These are phyloP conservation scores for Yamadazyma blattariae DNA, from an alignment of 1,139 yeast genomes.

Conservation along the genomic window DNA sequence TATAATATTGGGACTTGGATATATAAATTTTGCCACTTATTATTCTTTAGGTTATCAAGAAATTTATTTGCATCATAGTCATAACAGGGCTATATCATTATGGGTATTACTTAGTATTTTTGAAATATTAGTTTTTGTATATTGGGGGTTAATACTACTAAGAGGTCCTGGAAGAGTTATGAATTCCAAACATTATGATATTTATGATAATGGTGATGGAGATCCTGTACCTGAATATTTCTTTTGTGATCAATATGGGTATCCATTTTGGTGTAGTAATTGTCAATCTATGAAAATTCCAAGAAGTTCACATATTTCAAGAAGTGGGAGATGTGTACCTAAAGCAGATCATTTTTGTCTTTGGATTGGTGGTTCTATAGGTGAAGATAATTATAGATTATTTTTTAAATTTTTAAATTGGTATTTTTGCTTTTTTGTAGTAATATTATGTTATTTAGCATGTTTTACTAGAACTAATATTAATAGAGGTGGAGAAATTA, in stretches of 20 bases:
- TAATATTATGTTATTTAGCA: constrained; percentile 23
- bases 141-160: constrained; percentile 29
- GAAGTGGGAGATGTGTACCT: constrained; percentile 45
- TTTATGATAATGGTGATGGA: constrained; percentile 18
- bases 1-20: constrained; percentile 17
- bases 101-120: constrained; percentile 32
- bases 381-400: constrained; percentile 49
- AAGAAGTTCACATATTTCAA: constrained; percentile 56
- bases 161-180: constrained; percentile 37
- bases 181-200: constrained; percentile 23
- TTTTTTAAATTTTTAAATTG: constrained; percentile 49
- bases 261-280: constrained; percentile 57
- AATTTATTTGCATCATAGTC: constrained; percentile 28
- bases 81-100: constrained; percentile 30
- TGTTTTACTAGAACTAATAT: constrained; percentile 25
- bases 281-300: constrained; percentile 54
- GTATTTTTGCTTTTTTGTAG: constrained; percentile 29
- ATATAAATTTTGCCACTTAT: constrained; percentile 30
- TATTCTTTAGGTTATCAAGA: constrained; percentile 38
- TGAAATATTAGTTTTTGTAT: constrained; percentile 23
- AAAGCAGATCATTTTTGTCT: constrained; percentile 67
- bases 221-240: constrained; percentile 46
- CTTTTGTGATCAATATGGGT: constrained; percentile 57
- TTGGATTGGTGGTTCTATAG: constrained; percentile 61
- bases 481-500: constrained; percentile 21